Base-by-base conservation (phyloP, 345 rosid genomes). In the Mallotus nudiflorus region DNA sequence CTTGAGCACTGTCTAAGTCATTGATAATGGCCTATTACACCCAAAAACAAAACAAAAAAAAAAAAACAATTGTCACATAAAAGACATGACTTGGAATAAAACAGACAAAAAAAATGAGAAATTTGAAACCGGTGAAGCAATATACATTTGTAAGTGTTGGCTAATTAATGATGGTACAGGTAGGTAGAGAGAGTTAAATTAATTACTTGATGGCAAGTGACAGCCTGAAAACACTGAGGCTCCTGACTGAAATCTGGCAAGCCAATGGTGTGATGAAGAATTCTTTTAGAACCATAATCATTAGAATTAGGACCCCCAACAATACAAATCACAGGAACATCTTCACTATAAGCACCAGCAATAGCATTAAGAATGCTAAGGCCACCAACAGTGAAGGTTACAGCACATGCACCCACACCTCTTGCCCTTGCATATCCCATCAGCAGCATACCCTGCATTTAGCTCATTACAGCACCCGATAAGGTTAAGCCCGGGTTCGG, bases 171-270 rank as follows among this genome's bases (percentile, higher is more conserved):
- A n/a, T n/a, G n/a, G n/a, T n/a, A n/a, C n/a, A n/a, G n/a, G n/a
- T n/a, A n/a, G 6, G 37, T 33, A 33, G 37, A 33, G 37, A 33
- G 37, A 33, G 37, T 3, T 3, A 33, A 6, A 3, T 33, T 33
- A n/a, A n/a, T 33, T 49, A 49, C 53, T 49, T 49, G 53, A 49
- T 49, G 53, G n/a, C 53, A 49, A 49, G 53, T 49, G 53, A 49
- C 53, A 49, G 53, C 53, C 53, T 49, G 19, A 5, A 49, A 49
- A 9, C 53, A 49, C 6, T 7, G 53, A 19, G 18, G 53, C 53
- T 49, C 53, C 18, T 49, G 53, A 9, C 20, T 18, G 9, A 49
- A 49, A 49, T 49, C 53, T 4, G 53, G 53, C 53, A 49, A 49
- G 0, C 53, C 53, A 19, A 49, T 18, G n/a, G 53, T 49, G 22